Evolutionary conservation across 2,329 filamentous ascomycete species (phyloP).

Genomic region (Sporothrix pseudoabietina): DNA sequence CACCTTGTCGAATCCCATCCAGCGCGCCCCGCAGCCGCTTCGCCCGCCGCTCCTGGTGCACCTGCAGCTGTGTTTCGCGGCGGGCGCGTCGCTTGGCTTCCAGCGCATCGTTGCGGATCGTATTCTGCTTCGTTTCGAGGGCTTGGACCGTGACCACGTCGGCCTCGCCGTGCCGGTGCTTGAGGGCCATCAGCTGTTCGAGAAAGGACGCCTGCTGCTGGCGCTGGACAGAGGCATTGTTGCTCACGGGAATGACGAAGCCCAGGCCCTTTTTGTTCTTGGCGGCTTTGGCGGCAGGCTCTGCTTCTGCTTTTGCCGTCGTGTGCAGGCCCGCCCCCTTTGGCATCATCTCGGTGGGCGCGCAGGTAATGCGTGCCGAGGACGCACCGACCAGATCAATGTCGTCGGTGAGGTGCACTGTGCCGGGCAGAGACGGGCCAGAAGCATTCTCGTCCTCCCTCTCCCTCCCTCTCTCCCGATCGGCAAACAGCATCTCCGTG

Average conservation of each 20-base stretch:
- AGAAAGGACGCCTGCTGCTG: conserved; percentile 35
- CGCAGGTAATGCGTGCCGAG: conserved; percentile 33
- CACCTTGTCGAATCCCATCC: neutral
- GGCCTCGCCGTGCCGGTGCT: conserved; percentile 34
- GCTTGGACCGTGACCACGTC: conserved; percentile 37
- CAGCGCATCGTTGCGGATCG: conserved; percentile 26
- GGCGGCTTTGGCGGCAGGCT: conserved; percentile 10
- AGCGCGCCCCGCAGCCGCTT: neutral
- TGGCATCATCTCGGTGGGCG: conserved; percentile 31
- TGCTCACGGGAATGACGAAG: conserved; percentile 35
- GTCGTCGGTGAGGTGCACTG: conserved; percentile 32
- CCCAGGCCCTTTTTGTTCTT: conserved; percentile 24
- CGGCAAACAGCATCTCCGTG: conserved; percentile 75
- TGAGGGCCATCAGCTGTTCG: conserved; percentile 36
- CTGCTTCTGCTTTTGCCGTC: neutral
- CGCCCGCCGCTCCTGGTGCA: conserved; percentile 16
- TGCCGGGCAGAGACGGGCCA: neutral
- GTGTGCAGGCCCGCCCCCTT: conserved; percentile 15
- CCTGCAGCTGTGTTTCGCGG: conserved; percentile 24
- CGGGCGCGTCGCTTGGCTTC: conserved; percentile 26
- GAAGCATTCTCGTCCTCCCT: neutral
- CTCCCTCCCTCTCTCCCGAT: conserved; percentile 39
- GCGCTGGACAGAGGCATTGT: conserved; percentile 31
- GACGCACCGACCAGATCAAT: conserved; percentile 39
- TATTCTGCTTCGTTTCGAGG: conserved; percentile 28